Percentiles rank a stretch among this genome's conserved stretches.
Conservation (phyloP, 805 yeast species). For the Starmerella scarabaei region DNA sequence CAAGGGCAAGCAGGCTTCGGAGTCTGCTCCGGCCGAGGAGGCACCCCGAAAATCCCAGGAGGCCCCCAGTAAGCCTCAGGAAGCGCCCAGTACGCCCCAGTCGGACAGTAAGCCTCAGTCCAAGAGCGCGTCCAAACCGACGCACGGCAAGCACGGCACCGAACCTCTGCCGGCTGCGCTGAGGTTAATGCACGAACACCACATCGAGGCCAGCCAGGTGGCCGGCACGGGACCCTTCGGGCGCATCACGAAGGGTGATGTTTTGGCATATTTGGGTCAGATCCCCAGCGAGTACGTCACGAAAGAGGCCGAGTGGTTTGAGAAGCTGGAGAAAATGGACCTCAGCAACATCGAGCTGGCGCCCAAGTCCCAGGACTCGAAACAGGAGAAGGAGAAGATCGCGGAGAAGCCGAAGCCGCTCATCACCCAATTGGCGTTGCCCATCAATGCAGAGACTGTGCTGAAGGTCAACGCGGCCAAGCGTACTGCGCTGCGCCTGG, state of each 20-base stretch:
- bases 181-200: conserved; percentile 55
- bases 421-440: conserved; percentile 8
- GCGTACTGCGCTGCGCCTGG: conserved; percentile 30
- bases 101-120: conserved; percentile 6
- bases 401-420: conserved; percentile 18
- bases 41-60: conserved; percentile 14
- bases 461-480: conserved; percentile 33
- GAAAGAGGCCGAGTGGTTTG: conserved; percentile 43
- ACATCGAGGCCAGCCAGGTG: conserved; percentile 53
- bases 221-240: conserved; percentile 85
- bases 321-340: conserved; percentile 51
- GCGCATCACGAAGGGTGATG: conserved; percentile 80
- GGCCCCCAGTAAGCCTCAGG: conserved; percentile 7
- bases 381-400: conserved; percentile 13
- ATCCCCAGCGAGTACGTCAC: conserved; percentile 45
- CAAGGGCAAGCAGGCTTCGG: not conserved
- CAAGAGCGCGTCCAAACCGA: conserved; percentile 12
- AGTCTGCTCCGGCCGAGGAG: conserved; percentile 5
- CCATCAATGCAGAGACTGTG: conserved; percentile 22
- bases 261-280: conserved; percentile 66
- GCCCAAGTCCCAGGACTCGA: conserved; percentile 21
- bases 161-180: conserved; percentile 34
- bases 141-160: conserved; percentile 42
- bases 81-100: conserved; percentile 11
- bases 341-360: conserved; percentile 42